Conservation (phyloP, 192 early-diverging fungal genomes). For the Mortierella claussenii region DNA sequence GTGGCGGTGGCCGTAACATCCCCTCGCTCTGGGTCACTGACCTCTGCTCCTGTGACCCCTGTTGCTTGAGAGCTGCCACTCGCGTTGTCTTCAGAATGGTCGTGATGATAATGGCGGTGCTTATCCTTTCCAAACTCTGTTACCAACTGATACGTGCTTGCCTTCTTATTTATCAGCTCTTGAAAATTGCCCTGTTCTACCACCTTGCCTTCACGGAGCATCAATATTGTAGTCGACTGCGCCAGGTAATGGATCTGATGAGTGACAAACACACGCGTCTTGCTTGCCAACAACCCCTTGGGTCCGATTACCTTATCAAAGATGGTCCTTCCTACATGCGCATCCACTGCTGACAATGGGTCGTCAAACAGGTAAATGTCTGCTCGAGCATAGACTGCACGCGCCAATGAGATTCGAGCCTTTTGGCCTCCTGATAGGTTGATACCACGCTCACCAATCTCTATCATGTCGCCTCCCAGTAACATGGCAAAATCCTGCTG, state of each 20-base stretch:
- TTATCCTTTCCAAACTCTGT: constrained; percentile 75
- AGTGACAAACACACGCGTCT: constrained; percentile 87
- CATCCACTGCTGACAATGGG: constrained; percentile 69
- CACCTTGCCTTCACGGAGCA: constrained; percentile 79
- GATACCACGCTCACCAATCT: constrained; percentile 92
- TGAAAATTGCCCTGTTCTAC: constrained; percentile 74
- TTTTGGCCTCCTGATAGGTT: constrained; percentile 95
- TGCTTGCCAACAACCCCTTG: constrained; percentile 79
- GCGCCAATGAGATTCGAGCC: constrained; percentile 71
- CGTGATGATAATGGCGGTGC: constrained; percentile 12
- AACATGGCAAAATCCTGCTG: constrained; percentile 86
- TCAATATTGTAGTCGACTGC: constrained; percentile 71
- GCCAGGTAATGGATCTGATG: constrained; percentile 83
- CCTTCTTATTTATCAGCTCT: constrained; percentile 70
- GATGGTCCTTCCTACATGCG: constrained; percentile 70
- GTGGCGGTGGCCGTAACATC: constrained; percentile 25
- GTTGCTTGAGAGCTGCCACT: background rate
- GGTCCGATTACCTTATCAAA: constrained; percentile 92
- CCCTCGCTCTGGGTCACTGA: constrained; percentile 6
- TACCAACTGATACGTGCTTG: constrained; percentile 72
- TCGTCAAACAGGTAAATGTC: constrained; percentile 69
- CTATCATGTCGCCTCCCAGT: constrained; percentile 89
- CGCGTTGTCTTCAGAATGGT: constrained; percentile 12
- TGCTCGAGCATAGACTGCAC: constrained; percentile 90
- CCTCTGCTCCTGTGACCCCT: background rate